phyloP scores from a whole-genome alignment of 345 rosid genomes.

The Eutrema yunnanense region DNA sequence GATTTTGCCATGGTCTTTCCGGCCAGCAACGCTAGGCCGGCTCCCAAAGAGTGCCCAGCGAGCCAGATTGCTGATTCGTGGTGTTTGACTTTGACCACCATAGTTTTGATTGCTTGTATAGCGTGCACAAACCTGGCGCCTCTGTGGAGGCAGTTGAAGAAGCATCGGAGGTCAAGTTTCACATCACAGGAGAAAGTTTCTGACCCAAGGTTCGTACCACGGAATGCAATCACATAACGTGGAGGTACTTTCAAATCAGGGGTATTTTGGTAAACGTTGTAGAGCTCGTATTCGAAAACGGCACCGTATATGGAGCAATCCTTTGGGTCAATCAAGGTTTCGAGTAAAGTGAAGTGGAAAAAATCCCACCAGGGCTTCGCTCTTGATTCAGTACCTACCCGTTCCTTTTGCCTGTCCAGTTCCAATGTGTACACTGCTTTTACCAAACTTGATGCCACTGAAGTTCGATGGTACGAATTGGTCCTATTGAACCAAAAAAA shows the following conservation, averaged over 20 bases:
- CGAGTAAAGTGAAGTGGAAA: slow-evolving; percentile 36
- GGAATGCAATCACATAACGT: slow-evolving; percentile 50
- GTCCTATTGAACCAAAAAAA: slow-evolving; percentile 30
- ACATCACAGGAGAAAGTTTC: slow-evolving; percentile 28
- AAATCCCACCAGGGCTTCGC: slow-evolving; percentile 56
- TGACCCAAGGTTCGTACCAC: slow-evolving; percentile 38
- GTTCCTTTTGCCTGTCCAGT: slow-evolving; percentile 37
- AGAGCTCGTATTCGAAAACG: slow-evolving; percentile 29
- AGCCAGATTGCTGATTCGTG: slow-evolving; percentile 39
- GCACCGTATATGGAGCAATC: slow-evolving; percentile 57
- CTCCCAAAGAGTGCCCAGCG: slow-evolving; percentile 63
- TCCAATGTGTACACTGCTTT: slow-evolving; percentile 43
- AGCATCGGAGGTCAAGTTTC: slow-evolving; percentile 25
- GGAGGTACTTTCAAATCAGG: slow-evolving; percentile 25
- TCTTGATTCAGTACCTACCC: slow-evolving; percentile 26
- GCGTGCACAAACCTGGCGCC: slow-evolving; percentile 37
- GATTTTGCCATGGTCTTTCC: slow-evolving; percentile 41
- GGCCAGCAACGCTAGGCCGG: slow-evolving; percentile 47
- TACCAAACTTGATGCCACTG: slow-evolving; percentile 47
- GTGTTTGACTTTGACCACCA: slow-evolving; percentile 4
- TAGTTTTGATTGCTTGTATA: slow-evolving; percentile 26
- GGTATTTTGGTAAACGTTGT: neutral
- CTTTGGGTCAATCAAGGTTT: slow-evolving; percentile 29
- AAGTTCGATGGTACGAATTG: slow-evolving; percentile 32
- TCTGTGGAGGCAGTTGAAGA: slow-evolving; percentile 35